Base-by-base conservation (phyloP, 2,329 filamentous ascomycete genomes). In the Aspergillus texensis region DNA sequence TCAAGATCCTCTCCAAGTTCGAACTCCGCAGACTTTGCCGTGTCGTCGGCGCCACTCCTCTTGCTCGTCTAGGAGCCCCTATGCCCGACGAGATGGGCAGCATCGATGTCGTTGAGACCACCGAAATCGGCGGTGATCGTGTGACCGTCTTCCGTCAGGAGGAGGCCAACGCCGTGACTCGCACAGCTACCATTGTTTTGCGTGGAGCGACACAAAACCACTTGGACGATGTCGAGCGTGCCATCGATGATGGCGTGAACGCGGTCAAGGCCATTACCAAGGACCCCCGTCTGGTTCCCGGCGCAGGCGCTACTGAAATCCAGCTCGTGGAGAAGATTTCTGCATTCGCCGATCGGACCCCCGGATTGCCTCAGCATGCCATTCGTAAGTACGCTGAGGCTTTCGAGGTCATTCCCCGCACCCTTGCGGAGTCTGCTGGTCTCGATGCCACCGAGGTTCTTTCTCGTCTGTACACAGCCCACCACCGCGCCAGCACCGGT, bases 11-110 rank as follows among this genome's bases (percentile, higher is more conserved):
- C 74, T 97, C 93, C 82, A 99, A 99, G 82, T 99, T 98, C 75
- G 95, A 99, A 82, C 88, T 99, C 65, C 90, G 95, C 71, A 88
- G 95, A 74, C 85, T 98, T 74, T 99, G 96, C 86, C 91, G 95
- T 67, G 95, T 99, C 28, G 94, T 98, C 58, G 94, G 94, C 67
- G 95, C 95, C 62, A 97, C 95, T 16, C 95, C 95, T n/a, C 86
- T 99, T 66, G 96, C 96, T 59, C 91, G 95, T 72, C 85, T 99
- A 55, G 95, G 95, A 68, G 95, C 96, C 19, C 95, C 95, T 52
- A 99, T 99, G 95, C 95, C 96, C n/a, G 95, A 99, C 72, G 95
- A 99, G 85, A 98, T 97, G 94, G 95, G 95, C 68, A 91, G 82
- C 72, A 89, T 99, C 67, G 95, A 99, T 77, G 80, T 99, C 62